Evolutionary conservation across 2,329 filamentous ascomycete genomes (phyloP).

Genomic region (Lecanosticta acicola): DNA sequence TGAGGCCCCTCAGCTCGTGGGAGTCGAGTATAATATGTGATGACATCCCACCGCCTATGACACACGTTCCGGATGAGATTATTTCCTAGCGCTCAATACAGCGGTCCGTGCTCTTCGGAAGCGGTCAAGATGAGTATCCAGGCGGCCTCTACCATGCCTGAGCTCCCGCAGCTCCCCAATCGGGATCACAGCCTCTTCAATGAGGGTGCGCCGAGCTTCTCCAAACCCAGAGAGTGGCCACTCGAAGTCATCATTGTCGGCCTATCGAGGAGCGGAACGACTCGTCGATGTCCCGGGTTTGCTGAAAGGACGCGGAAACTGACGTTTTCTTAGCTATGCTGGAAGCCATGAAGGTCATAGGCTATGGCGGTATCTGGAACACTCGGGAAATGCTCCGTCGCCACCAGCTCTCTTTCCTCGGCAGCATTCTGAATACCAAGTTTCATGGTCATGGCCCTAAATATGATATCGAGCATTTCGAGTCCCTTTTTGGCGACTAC

Average conservation of each 20-base stretch:
- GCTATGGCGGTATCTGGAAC: constrained; percentile 6
- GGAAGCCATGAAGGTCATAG: constrained; percentile 7
- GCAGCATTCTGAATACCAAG: background rate
- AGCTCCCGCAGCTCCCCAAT: background rate
- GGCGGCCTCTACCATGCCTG: background rate
- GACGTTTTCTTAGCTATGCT: constrained; percentile 3
- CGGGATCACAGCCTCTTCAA: constrained; percentile 3
- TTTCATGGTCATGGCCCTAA: background rate
- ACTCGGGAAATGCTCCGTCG: constrained; percentile 3
- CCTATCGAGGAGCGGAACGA: constrained; percentile 2
- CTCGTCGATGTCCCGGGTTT: constrained; percentile 1
- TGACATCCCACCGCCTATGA: too few species aligned
- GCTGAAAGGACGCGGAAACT: background rate
- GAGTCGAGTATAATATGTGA: too few species aligned
- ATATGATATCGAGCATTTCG: constrained; percentile 1
- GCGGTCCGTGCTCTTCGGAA: too few species aligned
- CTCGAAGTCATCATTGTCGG: constrained; percentile 7
- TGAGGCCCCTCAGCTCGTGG: too few species aligned
- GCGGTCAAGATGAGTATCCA: too few species aligned
- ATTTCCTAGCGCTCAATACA: too few species aligned
- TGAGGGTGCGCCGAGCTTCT: constrained; percentile 2
- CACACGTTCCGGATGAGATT: too few species aligned
- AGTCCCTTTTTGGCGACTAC: constrained; percentile 3
- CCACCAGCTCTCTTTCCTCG: constrained; percentile 2
- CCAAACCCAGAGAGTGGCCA: background rate